Base-by-base conservation (phyloP, 176 grass and related monocot species). In the Carex littledalei region DNA sequence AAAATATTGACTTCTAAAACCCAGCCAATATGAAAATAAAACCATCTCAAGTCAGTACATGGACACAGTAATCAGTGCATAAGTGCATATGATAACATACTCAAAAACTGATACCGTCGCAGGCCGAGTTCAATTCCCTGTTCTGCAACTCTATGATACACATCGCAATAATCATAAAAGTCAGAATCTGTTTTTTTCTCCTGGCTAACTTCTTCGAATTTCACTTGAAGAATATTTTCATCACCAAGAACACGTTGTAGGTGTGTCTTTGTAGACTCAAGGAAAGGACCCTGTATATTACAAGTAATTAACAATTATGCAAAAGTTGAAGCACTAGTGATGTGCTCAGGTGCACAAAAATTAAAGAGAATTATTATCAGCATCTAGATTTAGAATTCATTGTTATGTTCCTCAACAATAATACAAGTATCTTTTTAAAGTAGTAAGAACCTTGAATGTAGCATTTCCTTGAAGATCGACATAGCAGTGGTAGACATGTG, bases 171-270 rank as follows among this genome's bases (percentile, higher is more conserved):
- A 61, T 53, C 4, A 64, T 88, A 22, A 16, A 89, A 89, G 61
- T 88, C 63, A 64, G 3, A 8, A 2, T 16, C 0, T 6, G 80
- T 49, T 82, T 67, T 82, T 4, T 63, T 31, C 59, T 65, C 80
- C 68, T 82, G 34, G 67, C 20, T 84, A 75, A 57, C 58, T 79
- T 80, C 85, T 16, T 72, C 70, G 26, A 97, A 92, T 86, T 97
- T 97, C 15, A 97, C 90, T 53, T 90, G 24, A 26, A 97, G 85
- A 62, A 97, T 86, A 65, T 97, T 94, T 26, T 97, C 92, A 88
- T 97, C 94, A 78, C 94, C 92, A 79, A 97, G 62, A 76, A 85
- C 54, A 73, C 89, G 89, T 41, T 89, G 90, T 18, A 97, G 57
- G 83, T 94, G 92, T 75, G 92, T 94, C 69, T 87, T 92, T 4